These are phyloP conservation scores for Podospora conica DNA, from an alignment of 495 filamentous ascomycete species.

Conservation along the genomic window DNA sequence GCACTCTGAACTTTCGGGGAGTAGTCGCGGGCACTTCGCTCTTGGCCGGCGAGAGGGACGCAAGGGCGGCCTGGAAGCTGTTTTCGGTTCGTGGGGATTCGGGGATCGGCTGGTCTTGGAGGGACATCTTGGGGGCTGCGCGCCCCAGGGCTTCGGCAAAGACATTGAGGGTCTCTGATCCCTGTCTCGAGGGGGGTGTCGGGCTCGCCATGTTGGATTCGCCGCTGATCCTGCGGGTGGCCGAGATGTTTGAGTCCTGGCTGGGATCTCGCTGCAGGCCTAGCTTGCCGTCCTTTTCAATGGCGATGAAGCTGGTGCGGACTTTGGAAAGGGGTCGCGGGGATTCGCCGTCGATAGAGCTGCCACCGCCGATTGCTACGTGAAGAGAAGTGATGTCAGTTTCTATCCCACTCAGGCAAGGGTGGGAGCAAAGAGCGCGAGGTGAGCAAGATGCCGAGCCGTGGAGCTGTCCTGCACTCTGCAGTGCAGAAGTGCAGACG, in stretches of 20 bases:
- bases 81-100: slow-evolving; percentile 28
- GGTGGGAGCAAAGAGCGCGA: neutral
- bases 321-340: slow-evolving; percentile 68
- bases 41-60: slow-evolving; percentile 6
- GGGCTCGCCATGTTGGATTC: slow-evolving; percentile 31
- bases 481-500: neutral
- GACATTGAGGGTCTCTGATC: slow-evolving; percentile 26
- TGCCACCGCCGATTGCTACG: neutral
- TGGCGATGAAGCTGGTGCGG: slow-evolving; percentile 75
- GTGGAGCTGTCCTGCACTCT: neutral
- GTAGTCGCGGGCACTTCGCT: slow-evolving; percentile 10
- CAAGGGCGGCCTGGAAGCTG: slow-evolving; percentile 8
- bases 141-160: slow-evolving; percentile 27
- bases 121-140: slow-evolving; percentile 25
- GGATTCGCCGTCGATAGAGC: slow-evolving; percentile 26
- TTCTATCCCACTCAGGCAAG: neutral
- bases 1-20: neutral
- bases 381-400: neutral
- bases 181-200: slow-evolving; percentile 12
- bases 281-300: slow-evolving; percentile 57
- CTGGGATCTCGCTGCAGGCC: slow-evolving; percentile 39
- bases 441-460: neutral
- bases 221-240: slow-evolving; percentile 31
- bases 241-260: slow-evolving; percentile 36
- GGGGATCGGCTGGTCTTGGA: slow-evolving; percentile 29